Conservation (phyloP, 768 basidiomycete species). For the Lactarius deliciosus region DNA sequence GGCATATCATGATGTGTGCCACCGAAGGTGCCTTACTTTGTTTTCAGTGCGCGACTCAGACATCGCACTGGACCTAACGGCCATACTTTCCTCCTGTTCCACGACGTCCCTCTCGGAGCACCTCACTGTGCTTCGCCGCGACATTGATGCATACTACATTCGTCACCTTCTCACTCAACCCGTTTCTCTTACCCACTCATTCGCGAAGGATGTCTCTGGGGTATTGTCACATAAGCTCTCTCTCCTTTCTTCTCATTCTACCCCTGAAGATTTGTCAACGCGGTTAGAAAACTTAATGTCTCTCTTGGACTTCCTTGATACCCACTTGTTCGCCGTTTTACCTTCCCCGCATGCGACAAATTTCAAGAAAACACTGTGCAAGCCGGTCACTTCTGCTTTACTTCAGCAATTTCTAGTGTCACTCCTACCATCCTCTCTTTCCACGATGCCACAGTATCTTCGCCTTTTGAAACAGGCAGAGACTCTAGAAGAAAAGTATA, state of each 20-base stretch:
- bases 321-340: conserved; percentile 55
- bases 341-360: conserved; percentile 45
- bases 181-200: conserved; percentile 41
- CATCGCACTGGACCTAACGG: conserved; percentile 49
- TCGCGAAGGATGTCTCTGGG: conserved; percentile 37
- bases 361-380: conserved; percentile 60
- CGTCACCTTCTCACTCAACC: conserved; percentile 58
- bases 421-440: conserved; percentile 64
- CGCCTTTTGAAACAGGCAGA: conserved; percentile 56
- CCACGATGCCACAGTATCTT: conserved; percentile 61
- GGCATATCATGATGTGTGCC: conserved; percentile 35
- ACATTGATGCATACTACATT: conserved; percentile 58
- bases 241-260: conserved; percentile 46
- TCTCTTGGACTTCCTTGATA: conserved; percentile 62
- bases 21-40: not conserved
- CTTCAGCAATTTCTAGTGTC: conserved; percentile 68
- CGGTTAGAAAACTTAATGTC: conserved; percentile 57
- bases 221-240: conserved; percentile 48
- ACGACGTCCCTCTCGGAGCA: conserved; percentile 52
- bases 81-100: conserved; percentile 60
- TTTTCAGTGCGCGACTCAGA: conserved; percentile 56
- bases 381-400: conserved; percentile 57
- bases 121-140: conserved; percentile 62
- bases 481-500: conserved; percentile 59
- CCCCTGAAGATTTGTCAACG: conserved; percentile 38